Percentiles rank a stretch among this genome's conserved stretches.
These are phyloP conservation scores for Debaryomyces sp. DNA, from an alignment of 1,139 yeast species.

Conservation along the genomic window DNA sequence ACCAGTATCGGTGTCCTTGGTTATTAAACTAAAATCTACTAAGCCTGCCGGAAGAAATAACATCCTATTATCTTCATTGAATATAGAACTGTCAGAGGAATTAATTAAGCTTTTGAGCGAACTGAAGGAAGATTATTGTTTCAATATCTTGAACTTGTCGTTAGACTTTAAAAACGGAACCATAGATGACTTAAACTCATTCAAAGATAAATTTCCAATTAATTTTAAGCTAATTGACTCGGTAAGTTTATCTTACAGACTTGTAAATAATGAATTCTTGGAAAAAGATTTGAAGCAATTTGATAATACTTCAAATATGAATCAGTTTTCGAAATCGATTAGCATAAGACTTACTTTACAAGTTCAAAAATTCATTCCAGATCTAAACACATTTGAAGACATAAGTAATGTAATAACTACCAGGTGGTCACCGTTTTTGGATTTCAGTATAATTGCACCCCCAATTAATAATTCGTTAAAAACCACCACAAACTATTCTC, in stretches of 20 bases:
- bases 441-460: slow-evolving; percentile 53
- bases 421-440: slow-evolving; percentile 63
- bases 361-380: slow-evolving; percentile 21
- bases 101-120: slow-evolving; percentile 25
- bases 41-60: slow-evolving; percentile 60
- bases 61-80: slow-evolving; percentile 55
- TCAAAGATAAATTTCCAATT: slow-evolving; percentile 32
- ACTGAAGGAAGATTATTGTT: slow-evolving; percentile 23
- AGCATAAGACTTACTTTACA: slow-evolving; percentile 33
- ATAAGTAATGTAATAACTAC: slow-evolving; percentile 47
- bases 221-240: slow-evolving; percentile 32
- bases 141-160: slow-evolving; percentile 43
- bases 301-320: slow-evolving; percentile 14
- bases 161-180: slow-evolving; percentile 44
- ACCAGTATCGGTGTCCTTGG: slow-evolving; percentile 32
- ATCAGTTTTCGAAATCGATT: slow-evolving; percentile 32
- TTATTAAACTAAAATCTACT: slow-evolving; percentile 58
- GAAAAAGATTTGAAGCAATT: slow-evolving; percentile 24
- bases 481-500: slow-evolving; percentile 25
- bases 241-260: slow-evolving; percentile 48
- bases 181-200: slow-evolving; percentile 30
- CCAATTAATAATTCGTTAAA: slow-evolving; percentile 46
- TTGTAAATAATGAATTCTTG: slow-evolving; percentile 33
- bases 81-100: slow-evolving; percentile 55
- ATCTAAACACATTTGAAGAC: slow-evolving; percentile 12